These are phyloP conservation scores for Mycena galericulata DNA, from an alignment of 768 basidiomycete species.

Conservation along the genomic window DNA sequence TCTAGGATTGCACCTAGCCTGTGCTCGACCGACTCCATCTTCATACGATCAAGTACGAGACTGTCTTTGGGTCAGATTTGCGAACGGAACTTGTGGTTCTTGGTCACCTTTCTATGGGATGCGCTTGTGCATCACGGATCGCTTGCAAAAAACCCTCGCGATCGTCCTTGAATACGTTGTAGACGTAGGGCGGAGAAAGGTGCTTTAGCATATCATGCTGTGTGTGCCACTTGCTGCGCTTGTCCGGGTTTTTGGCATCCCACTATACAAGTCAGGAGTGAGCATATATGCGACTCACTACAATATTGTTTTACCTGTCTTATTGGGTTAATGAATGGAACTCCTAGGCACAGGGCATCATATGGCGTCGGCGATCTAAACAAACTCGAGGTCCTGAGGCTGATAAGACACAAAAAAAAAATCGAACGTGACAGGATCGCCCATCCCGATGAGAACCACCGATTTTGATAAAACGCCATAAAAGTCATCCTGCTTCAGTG, in stretches of 20 bases:
- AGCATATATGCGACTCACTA: not conserved
- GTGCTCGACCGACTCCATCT: constrained; percentile 10
- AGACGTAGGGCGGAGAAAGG: constrained; percentile 49
- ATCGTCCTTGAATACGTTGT: constrained; percentile 45
- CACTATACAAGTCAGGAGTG: constrained; percentile 39
- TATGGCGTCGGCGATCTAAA: too few relatives aligned
- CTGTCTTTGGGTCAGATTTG: not conserved
- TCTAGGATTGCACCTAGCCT: constrained; percentile 13
- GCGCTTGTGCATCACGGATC: constrained; percentile 39
- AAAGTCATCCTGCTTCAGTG: not conserved
- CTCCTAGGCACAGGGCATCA: constrained; percentile 50
- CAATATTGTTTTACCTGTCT: constrained; percentile 1
- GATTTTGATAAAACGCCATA: not conserved
- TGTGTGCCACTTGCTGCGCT: constrained; percentile 43
- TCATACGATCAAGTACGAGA: constrained; percentile 22
- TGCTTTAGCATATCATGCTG: constrained; percentile 45
- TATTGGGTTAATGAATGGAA: constrained; percentile 54
- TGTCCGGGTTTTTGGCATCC: constrained; percentile 40
- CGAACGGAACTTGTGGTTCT: not conserved
- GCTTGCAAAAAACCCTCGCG: constrained; percentile 45
- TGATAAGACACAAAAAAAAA: too few relatives aligned
- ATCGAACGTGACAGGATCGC: not conserved
- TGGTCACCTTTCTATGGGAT: constrained; percentile 46
- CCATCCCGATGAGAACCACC: constrained; percentile 7
- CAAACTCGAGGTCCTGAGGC: too few relatives aligned